phyloP scores from a whole-genome alignment of 106 monocot species.

The Dendrobium huoshanense region DNA sequence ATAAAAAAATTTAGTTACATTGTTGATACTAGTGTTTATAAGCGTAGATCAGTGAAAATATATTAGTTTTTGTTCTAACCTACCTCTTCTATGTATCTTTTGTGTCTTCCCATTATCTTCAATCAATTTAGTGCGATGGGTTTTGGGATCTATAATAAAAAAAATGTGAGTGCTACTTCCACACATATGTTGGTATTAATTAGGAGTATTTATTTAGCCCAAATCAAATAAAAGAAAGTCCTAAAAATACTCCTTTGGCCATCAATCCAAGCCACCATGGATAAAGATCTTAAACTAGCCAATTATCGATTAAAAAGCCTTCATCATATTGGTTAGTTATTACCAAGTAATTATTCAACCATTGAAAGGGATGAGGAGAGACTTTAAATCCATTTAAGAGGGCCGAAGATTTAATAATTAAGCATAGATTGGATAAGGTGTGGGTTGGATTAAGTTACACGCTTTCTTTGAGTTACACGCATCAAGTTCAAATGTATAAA shows the following conservation, averaged over 20 bases:
- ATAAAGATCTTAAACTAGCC: neutral
- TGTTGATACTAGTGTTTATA: neutral
- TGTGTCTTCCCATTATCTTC: neutral
- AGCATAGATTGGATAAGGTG: neutral
- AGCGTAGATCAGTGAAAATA: neutral
- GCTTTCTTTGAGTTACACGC: neutral
- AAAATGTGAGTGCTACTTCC: neutral
- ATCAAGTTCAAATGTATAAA: neutral
- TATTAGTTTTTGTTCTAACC: neutral
- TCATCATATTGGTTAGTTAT: neutral
- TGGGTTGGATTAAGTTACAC: no score
- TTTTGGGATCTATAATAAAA: neutral
- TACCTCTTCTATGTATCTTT: neutral
- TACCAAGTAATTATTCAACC: neutral
- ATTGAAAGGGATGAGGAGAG: neutral
- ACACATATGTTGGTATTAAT: constrained; percentile 1
- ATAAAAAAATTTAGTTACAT: neutral
- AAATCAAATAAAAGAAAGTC: neutral
- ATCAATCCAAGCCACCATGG: neutral
- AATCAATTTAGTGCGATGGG: neutral
- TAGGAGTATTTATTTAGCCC: neutral
- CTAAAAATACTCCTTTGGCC: neutral
- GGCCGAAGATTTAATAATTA: neutral
- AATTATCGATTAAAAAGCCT: neutral
- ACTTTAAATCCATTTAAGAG: neutral